Base-by-base conservation (phyloP, 1,284 basidiomycete genomes). In the Schizophyllum commune region DNA sequence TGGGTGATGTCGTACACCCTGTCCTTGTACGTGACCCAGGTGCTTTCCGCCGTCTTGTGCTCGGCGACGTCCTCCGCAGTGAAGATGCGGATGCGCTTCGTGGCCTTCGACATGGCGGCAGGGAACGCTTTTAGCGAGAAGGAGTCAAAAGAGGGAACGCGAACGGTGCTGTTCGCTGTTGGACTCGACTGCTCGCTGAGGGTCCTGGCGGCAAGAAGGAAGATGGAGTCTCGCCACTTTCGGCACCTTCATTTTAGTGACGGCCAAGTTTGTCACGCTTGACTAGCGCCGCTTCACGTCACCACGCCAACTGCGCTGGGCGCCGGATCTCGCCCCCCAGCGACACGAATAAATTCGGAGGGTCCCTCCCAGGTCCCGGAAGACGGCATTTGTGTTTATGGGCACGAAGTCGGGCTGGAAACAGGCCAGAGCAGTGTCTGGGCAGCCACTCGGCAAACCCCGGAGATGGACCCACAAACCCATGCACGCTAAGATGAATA, bases 1-100 rank as follows among this genome's bases (percentile, higher is more conserved):
- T 68, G 68, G 6, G 91, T 85, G 58, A 94, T 86, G 70, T 94
- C 84, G 78, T 92, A 94, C 20, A 94, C 89, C 71, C 86, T 89
- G 69, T 84, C 84, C 64, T 79, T 78, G 68, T 82, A 82, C 8
- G 85, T 78, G 56, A 94, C 76, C 92, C 92, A 94, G 73, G 90
- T 93, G 65, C 83, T 89, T 1, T 74, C 68, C 1, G 75, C 53
- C 2, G 77, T 75, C 52, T 74, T 78, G 77, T 92, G 91, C 33
- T 70, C 69, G 1, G 77, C 79, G 60, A 94, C 81, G 72, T 94
- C 92, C 65, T 89, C 85, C 20, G 74, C 72, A 1, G 89, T 86
- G 73, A 82, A 89, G 65, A 94, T 90, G 60, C 82, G 83, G 63
- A 88, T 75, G 52, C 89, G 79, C 68, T 88, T 89, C 17, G 80